Evolutionary conservation across 441 rosid genomes (phyloP), one percentile per base, ranked within the genome.

Genomic region (Raphanus hybrid): DNA sequence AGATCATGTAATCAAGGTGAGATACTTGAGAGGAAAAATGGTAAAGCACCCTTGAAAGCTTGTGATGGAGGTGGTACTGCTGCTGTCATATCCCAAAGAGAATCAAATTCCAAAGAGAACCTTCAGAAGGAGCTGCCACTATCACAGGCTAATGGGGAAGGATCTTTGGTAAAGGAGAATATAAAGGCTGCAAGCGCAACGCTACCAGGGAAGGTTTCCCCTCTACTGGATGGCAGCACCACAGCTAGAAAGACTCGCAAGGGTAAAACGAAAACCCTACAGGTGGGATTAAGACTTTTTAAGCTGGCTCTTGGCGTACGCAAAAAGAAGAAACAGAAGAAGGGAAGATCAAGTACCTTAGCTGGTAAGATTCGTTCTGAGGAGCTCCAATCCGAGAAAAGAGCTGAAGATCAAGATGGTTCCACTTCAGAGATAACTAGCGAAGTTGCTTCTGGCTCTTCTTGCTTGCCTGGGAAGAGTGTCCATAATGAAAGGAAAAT

Each of bases 271-370:
- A 78, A 79, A 50, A 75, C 27, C 54, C 50, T 82, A 72, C 84
- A 67, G 57, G 70, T 87, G 76, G 86, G 97, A 67, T 61, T 84
- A 45, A 90, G 54, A 12, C 76, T 86, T 73, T 86, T 88, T 64
- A 77, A 77, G 80, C 80, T 78, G 67, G 57, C 87, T 60, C 35
- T 93, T 8, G 83, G 68, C 54, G 68, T 78, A 9, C 85, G 59
- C 59, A 86, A 70, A 82, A 91, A 75, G 57, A 87, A 85, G 83
- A 87, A 83, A 64, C 87, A 82, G 26, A 90, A 73, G 76, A 89
- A 67, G 88, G 78, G 71, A 63, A 89, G 83, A 72, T 76, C 12
- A 43, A 29, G 59, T 64, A 16, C 73, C 4, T 65, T 60, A 62
- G 74, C 69, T 70, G 68, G 41, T 10, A 65, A 75, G 39, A 76